Evolutionary conservation across 176 grass and related monocot genomes (phyloP), one percentile per base, ranked within the genome.

Genomic region (Oryza nivara): DNA sequence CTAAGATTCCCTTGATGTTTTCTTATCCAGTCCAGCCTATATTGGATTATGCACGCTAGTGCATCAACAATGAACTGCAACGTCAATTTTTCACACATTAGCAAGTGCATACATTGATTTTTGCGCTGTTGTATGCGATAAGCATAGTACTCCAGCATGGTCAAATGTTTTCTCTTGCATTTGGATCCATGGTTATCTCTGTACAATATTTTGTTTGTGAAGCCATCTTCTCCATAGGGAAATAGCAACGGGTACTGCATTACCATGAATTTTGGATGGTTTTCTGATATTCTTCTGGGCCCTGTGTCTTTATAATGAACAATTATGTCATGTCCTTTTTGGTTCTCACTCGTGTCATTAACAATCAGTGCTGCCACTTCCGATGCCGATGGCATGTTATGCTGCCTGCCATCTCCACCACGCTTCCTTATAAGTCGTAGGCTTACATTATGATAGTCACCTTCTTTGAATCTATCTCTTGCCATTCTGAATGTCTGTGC

Each of bases 401-500:
- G 36, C 48, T 85, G 20, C 7, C 67, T 72, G 1, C 32, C 79
- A 74, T 81, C 74, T 60, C 46, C 9, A 9, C 6, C 20, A 1
- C 75, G 38, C 6, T 80, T n/a, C 19, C 4, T 78, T 46, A 90
- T 7, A 54, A 73, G 52, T 77, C 19, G 1, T 49, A 82, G 76
- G 3, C 14, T 70, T 26, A 75, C 19, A 9, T 78, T 51, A 16
- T 60, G n/a, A 32, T 65, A 80, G 20, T 73, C 68, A 12, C 12
- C 67, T 49, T 71, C 67, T 51, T 67, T 65, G 36, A 86, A 86
- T 77, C 88, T 70, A 72, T 87, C 78, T 16, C 71, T 76, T 48
- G 84, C 73, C 84, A 87, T 87, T 46, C 70, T 38, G 32, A 87
- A 90, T 82, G 84, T 34, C 44, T 90, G 25, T 11, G 30, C 30